Evolutionary conservation across 2,329 filamentous ascomycete species (phyloP), one percentile per base, ranked within the genome.

Genomic region (Neofusicoccum parvum): DNA sequence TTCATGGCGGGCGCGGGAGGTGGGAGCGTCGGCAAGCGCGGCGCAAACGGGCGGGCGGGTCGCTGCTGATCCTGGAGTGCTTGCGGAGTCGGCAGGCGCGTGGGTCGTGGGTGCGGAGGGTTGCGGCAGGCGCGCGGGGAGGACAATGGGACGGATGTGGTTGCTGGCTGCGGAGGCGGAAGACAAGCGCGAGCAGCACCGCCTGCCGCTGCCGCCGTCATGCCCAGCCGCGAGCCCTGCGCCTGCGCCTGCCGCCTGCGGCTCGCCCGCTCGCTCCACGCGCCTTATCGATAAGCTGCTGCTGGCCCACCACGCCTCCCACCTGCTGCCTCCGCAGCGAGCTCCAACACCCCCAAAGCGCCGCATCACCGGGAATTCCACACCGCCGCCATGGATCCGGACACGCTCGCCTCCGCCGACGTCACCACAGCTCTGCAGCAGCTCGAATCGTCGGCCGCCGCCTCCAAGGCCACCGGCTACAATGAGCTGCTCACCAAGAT

Each of bases 401-500:
- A 48, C 59, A 70, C 65, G 62, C 86, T 86, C 83, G 81, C 82
- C 39, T 85, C 83, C 23, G 72, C 81, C 67, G 78, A 82, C 68
- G 79, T 87, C 65, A 74, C 75, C 27, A 76, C 80, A 56, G 80
- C 82, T 59, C 75, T 88, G 12, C 75, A 81, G 67, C 75, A 79
- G 51, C 82, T 87, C 48, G 82, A 86, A 72, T 70, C 75, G 67
- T 78, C 82, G 3, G 77, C 82, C 5, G 73, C 79, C 62, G 75
- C 79, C 67, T 80, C 82, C 72, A 87, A 86, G 74, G 76, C 84
- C 48, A 77, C 84, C 27, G 82, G 80, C 49, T 89, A 89, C 80
- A 84, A 81, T 65, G 77, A 83, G 20, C 80, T 88, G n/a, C 83
- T 90, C 68, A 76, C 82, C 68, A 79, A 83, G 58, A 86, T 88